Evolutionary conservation across 192 early-diverging fungal species (phyloP), one percentile per base, ranked within the genome.

Genomic region (Tieghemiomyces parasiticus): DNA sequence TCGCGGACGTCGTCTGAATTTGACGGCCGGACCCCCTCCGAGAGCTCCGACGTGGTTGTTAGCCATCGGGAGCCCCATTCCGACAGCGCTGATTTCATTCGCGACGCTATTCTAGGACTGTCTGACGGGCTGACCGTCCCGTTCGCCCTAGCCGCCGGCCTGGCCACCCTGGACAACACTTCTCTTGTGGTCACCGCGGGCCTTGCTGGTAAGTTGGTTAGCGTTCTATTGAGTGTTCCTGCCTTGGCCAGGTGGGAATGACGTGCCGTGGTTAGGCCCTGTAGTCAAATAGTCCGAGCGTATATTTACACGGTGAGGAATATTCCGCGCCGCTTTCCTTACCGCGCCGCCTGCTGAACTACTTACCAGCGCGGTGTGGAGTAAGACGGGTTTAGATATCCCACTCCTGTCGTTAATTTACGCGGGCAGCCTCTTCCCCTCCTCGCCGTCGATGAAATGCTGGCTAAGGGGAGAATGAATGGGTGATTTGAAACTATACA

Each of bases 81-180:
- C 34, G 12, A 20, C 19, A 28, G 47, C 12, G 60, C 60, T 30
- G 48, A 52, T 6, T 24, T 61, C 26, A 32, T 61, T 19, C 46
- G 60, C 14, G 60, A 61, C 49, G 34, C 46, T 4, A 50, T 48
- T 24, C 19, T 61, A 12, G 60, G 66, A 19, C 61, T 74, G 26
- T 69, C 66, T 12, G 73, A 74, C 56, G 73, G 73, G 2, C 63
- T 74, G 31, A 74, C 73, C 26, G 77, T 84, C 9, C 80, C 80
- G 13, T 84, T 84, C 71, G 82, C 82, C 22, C 64, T 84, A 13
- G 78, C 82, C 25, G 82, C 82, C 14, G 82, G 82, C 46, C 63
- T 84, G 22, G 66, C 76, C 14, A 68, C 74, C 9, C 63, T 81
- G 8, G 73, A 77, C 16, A 69, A 69, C 60, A 67, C 77, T 10